Evolutionary conservation across 352 stramenopile species (phyloP).

Genomic region (Thalassiosira livingstoniorum): DNA sequence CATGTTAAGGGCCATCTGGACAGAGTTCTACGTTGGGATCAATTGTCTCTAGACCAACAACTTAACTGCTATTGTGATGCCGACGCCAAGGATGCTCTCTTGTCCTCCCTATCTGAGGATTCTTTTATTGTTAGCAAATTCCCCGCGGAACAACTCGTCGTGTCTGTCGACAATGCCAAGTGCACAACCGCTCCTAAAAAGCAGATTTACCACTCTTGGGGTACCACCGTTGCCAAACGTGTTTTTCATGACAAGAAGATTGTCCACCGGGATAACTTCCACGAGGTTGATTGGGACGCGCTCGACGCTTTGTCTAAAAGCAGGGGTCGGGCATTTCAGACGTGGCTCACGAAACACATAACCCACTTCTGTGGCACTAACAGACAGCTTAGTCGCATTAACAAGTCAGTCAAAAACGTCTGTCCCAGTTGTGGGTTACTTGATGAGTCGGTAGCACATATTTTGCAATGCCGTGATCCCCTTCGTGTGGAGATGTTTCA

Average conservation of each 20-base stretch:
- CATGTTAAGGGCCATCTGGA: conserved; percentile 7
- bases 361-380: conserved; percentile 3
- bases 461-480: neutral
- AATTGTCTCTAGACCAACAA: neutral
- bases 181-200: neutral
- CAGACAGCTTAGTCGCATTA: neutral
- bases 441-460: neutral
- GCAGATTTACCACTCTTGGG: neutral
- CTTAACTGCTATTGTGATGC: neutral
- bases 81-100: neutral
- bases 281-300: neutral
- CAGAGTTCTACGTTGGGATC: neutral
- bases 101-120: neutral
- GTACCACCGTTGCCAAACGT: neutral
- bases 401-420: neutral
- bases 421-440: neutral
- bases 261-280: neutral
- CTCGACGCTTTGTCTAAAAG: neutral
- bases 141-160: neutral
- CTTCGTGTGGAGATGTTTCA: no score
- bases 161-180: neutral
- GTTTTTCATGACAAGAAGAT: neutral
- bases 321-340: neutral
- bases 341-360: no score
- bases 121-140: neutral